phyloP scores from a whole-genome alignment of 495 filamentous ascomycete species.

The Terfezia claveryi region DNA sequence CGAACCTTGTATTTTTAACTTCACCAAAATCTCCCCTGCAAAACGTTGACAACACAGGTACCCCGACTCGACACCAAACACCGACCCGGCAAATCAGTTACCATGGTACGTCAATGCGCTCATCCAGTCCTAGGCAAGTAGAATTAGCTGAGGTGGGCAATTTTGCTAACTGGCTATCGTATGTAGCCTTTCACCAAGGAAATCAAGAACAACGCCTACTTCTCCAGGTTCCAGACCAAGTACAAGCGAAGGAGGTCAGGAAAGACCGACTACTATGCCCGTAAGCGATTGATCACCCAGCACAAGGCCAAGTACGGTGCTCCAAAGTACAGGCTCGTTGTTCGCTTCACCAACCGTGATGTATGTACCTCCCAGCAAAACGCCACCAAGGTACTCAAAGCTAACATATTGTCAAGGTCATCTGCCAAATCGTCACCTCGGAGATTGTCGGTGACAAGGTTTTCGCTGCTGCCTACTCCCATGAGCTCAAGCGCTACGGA shows the following conservation, averaged over 20 bases:
- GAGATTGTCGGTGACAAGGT: conserved; percentile 97
- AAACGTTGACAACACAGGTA: neutral
- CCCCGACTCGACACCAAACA: neutral
- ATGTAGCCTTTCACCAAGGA: conserved; percentile 79
- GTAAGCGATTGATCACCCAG: conserved; percentile 97
- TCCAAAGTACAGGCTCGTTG: conserved; percentile 97
- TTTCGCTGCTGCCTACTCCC: conserved; percentile 74
- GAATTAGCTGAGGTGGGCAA: too few relatives aligned
- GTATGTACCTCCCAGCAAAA: conserved; percentile 4
- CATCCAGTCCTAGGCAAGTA: too few relatives aligned
- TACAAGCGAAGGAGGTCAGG: conserved; percentile 90
- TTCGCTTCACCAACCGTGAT: conserved; percentile 99
- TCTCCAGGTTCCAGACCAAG: conserved; percentile 96
- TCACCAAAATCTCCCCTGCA: neutral
- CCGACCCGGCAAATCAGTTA: neutral
- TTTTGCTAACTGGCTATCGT: conserved; percentile 8
- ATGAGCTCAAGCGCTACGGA: conserved; percentile 93
- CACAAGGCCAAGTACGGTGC: conserved; percentile 99
- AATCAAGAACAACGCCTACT: conserved; percentile 94
- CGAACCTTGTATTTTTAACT: neutral
- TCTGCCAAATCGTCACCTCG: conserved; percentile 89
- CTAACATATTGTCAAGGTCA: conserved; percentile 31
- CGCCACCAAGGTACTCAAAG: neutral
- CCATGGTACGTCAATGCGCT: neutral
- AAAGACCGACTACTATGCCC: conserved; percentile 99